Base-by-base conservation (phyloP, 345 rosid species). In the Eucalyptus dawsonii region DNA sequence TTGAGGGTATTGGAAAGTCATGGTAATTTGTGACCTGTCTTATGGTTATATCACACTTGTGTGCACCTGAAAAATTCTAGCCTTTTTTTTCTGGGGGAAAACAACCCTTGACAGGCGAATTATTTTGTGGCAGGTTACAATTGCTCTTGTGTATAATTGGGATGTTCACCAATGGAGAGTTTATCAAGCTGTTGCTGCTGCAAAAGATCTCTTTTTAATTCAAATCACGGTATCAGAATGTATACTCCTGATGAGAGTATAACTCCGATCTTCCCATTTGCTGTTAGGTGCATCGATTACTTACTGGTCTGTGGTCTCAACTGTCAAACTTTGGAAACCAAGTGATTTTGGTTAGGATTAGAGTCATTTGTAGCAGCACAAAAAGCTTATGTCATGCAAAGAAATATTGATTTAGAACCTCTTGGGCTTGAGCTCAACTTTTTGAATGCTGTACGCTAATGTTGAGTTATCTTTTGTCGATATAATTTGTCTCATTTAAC, bases 91-190 rank as follows among this genome's bases (percentile, higher is more conserved):
- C 15, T 11, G 9, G 47, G 25, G 47, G 27, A 40, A 40, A 76
- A 76, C 85, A 21, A 47, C 65, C 69, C 34, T n/a, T 62, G 88
- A 87, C 88, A 58, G 56, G 19, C 4, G 50, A 76, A 69, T 76
- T 40, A 67, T 50, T 86, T 19, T 58, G 88, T 87, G 56, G 49
- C 94, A 98, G 99, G 99, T 98, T 50, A 96, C 99, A 0, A 91
- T 96, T 85, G 98, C 99, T 19, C 97, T 97, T 50, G 94, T 97
- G 86, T 96, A 97, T 91, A 96, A 96, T 90, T 97, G 96, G 96
- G 99, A 96, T 90, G 98, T 97, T 91, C 99, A 95, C 90, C 99
- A 96, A 92, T 95, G 97, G 80, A 95, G 97, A 89, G 91, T 93
- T 89, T 93, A 93, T 88, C 95, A 95, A 90, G 93, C 93, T 90